Evolutionary conservation across 2,329 filamentous ascomycete genomes (phyloP).

Genomic region (Aspergillus sp.): DNA sequence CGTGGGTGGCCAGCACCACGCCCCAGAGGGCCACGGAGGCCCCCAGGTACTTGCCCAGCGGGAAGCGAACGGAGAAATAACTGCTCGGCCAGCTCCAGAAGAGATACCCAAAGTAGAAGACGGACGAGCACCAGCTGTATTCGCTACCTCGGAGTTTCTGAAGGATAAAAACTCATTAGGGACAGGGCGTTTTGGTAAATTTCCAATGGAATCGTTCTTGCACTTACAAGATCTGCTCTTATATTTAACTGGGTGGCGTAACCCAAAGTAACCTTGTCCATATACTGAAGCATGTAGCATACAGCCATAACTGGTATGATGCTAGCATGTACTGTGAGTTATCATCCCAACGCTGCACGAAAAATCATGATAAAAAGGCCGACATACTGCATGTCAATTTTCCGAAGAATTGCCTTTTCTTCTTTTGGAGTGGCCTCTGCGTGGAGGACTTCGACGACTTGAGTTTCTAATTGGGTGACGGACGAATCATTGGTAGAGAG

Average conservation of each 20-base stretch:
- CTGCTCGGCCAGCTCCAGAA: conserved; percentile 29
- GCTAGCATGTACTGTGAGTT: too few relatives aligned
- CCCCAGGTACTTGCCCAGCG: conserved; percentile 26
- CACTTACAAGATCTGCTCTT: too few relatives aligned
- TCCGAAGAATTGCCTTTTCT: too few relatives aligned
- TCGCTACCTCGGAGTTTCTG: conserved; percentile 5
- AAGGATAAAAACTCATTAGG: too few relatives aligned
- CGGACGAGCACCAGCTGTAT: conserved; percentile 30
- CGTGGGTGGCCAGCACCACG: background rate
- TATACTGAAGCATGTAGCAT: conserved; percentile 6
- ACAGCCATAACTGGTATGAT: background rate
- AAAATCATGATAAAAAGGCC: too few relatives aligned
- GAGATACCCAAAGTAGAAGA: conserved; percentile 33
- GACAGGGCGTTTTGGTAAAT: too few relatives aligned
- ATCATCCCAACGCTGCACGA: too few relatives aligned
- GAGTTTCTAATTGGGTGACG: too few relatives aligned
- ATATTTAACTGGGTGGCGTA: conserved; percentile 1
- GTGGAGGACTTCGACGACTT: too few relatives aligned
- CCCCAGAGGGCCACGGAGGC: background rate
- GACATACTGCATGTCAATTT: too few relatives aligned
- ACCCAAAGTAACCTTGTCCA: conserved; percentile 6
- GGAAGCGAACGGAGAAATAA: conserved; percentile 25
- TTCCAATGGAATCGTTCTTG: background rate
- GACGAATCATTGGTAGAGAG: too few relatives aligned
- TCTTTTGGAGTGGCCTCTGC: too few relatives aligned